Conservation (phyloP, 2,329 filamentous ascomycete species). For the Fusarium odoratissimum region DNA sequence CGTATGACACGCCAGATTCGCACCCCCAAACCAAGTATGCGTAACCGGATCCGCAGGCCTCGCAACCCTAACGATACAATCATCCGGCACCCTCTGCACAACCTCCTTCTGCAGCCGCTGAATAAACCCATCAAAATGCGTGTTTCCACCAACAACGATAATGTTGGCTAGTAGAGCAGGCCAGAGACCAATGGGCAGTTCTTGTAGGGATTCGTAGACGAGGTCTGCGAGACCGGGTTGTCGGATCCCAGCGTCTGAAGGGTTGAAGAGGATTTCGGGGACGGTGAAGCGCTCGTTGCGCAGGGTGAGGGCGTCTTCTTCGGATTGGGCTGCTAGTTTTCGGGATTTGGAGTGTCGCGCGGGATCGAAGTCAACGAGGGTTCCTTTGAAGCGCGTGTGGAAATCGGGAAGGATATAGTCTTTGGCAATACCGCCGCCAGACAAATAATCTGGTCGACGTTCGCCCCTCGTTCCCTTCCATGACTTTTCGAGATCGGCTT, state of each 20-base stretch:
- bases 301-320: conserved; percentile 85
- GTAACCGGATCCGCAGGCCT: conserved; percentile 78
- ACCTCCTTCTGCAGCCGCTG: conserved; percentile 82
- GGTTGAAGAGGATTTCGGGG: conserved; percentile 90
- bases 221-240: conserved; percentile 85
- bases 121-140: conserved; percentile 82
- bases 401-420: conserved; percentile 94
- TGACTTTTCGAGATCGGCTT: conserved; percentile 78
- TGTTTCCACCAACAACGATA: conserved; percentile 88
- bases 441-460: conserved; percentile 60
- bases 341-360: conserved; percentile 65
- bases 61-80: conserved; percentile 81
- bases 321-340: conserved; percentile 56
- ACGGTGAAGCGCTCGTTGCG: conserved; percentile 93
- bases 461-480: conserved; percentile 82
- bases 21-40: conserved; percentile 88
- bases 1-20: conserved; percentile 76
- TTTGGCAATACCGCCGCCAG: conserved; percentile 74
- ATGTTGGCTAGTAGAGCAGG: conserved; percentile 88
- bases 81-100: conserved; percentile 76
- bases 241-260: conserved; percentile 84
- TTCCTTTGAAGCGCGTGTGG: conserved; percentile 69
- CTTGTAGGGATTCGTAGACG: conserved; percentile 81
- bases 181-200: conserved; percentile 84
- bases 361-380: conserved; percentile 82